A percentile compares a stretch with the other conserved stretches of the same genome.
Conservation (phyloP, 2,329 filamentous ascomycete genomes). For the Pyrenochaeta sp. region DNA sequence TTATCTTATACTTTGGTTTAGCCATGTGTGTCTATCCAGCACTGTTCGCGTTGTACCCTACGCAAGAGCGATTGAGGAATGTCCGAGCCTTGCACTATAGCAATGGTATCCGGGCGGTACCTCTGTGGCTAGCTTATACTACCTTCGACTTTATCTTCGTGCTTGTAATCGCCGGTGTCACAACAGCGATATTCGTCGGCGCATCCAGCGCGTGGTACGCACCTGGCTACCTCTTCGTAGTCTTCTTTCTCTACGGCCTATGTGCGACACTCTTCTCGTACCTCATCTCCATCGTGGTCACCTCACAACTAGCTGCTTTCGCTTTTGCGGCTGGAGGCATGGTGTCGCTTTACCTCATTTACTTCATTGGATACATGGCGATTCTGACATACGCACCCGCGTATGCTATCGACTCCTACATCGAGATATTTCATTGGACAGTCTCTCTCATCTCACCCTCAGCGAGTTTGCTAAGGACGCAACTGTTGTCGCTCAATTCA, state of each 20-base stretch:
- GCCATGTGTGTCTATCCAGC: constrained; percentile 81
- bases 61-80: constrained; percentile 79
- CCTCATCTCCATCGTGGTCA: constrained; percentile 79
- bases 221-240: constrained; percentile 80
- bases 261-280: constrained; percentile 81
- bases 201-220: constrained; percentile 75
- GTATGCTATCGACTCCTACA: constrained; percentile 70
- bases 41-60: constrained; percentile 89
- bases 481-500: constrained; percentile 82
- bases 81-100: constrained; percentile 89
- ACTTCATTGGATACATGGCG: constrained; percentile 59
- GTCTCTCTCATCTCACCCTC: constrained; percentile 79
- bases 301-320: constrained; percentile 83
- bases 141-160: constrained; percentile 82
- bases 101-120: constrained; percentile 83
- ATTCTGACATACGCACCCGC: constrained; percentile 79
- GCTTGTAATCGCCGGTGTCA: constrained; percentile 70
- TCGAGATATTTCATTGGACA: constrained; percentile 77
- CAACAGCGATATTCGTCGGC: constrained; percentile 73
- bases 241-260: constrained; percentile 83
- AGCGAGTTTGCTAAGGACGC: constrained; percentile 74
- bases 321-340: constrained; percentile 82
- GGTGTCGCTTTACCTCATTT: constrained; percentile 61
- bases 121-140: constrained; percentile 85
- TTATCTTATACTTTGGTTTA: constrained; percentile 83